Evolutionary conservation across 1,139 yeast species (phyloP), one percentile per base, ranked within the genome.

Genomic region (Saccharomyces pastorianus): DNA sequence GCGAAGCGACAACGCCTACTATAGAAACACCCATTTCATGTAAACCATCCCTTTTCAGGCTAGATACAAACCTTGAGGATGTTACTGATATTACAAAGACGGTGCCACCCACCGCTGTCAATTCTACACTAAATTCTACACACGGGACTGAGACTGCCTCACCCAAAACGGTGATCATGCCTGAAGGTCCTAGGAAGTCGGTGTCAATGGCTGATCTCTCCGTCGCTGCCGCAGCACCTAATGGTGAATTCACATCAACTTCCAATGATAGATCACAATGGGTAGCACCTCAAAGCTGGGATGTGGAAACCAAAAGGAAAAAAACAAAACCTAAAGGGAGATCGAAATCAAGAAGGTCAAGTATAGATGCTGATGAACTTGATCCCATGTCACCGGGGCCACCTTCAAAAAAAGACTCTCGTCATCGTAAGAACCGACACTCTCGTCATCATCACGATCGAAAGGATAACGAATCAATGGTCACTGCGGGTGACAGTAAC

Each of bases 261-360:
- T 51, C 54, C 34, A 31, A 38, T 17, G 50, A 46, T 31, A 34
- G 13, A 20, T 48, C 60, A 47, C 65, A 58, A 53, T 73, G 93
- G 93, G 76, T 75, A 41, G 87, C 93, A 0, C 93, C 93, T 0
- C 91, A 85, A 63, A 81, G 86, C 64, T 85, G 93, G 93, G 91
- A 84, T 60, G 88, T 85, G 8, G 83, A 81, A 59, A 71, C 72
- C 4, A 76, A 64, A 11, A 49, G 53, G 8, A 58, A 56, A 27
- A 56, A 51, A 38, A 53, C 53, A 49, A 59, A 51, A 31, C 27
- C 47, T 11, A 54, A 58, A 29, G 58, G 57, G 34, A 51, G 55
- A 56, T 4, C 58, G 29, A 53, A 55, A 44, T 31, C 58, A 31
- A 52, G 56, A 48, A 27, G 55, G 47, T 17, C 53, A 49, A 38